phyloP scores from a whole-genome alignment of 202 grass and related monocot genomes.

The Schoenoplectus tabernaemontani region DNA sequence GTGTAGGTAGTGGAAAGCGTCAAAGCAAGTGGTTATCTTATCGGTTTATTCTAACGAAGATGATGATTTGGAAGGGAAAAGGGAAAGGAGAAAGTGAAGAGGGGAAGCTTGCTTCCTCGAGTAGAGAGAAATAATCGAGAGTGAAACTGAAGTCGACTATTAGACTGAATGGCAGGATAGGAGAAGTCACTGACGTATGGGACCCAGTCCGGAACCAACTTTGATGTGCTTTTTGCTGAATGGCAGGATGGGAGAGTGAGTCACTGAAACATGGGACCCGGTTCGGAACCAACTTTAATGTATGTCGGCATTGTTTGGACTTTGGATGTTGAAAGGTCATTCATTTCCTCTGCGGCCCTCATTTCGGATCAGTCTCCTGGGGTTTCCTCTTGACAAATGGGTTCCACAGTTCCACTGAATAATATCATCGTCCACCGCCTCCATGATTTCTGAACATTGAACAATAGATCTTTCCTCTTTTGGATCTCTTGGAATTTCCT shows the following conservation, averaged over 20 bases:
- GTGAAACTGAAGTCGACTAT: conserved; percentile 3
- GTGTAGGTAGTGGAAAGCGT: background rate
- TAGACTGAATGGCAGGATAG: background rate
- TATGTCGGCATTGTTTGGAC: background rate
- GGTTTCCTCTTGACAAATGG: background rate
- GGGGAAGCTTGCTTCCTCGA: background rate
- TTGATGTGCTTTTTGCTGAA: too few relatives aligned
- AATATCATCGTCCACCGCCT: too few relatives aligned
- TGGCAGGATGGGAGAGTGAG: background rate
- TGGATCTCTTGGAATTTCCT: too few relatives aligned
- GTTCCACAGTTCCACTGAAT: background rate
- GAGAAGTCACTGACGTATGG: too few relatives aligned
- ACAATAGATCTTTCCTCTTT: too few relatives aligned
- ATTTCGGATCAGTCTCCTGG: background rate
- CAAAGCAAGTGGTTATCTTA: background rate
- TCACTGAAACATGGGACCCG: background rate
- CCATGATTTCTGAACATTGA: too few relatives aligned
- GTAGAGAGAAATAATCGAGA: conserved; percentile 4
- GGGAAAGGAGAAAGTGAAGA: background rate
- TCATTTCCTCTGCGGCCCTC: background rate
- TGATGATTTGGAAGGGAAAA: background rate
- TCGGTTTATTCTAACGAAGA: background rate
- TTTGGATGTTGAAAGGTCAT: background rate
- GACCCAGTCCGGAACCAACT: too few relatives aligned
- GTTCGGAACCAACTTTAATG: background rate